A percentile compares a stretch with the other conserved stretches of the same genome.
Evolutionary conservation across 176 grass and related monocot genomes (phyloP).

Genomic region (Triticum timopheevii): DNA sequence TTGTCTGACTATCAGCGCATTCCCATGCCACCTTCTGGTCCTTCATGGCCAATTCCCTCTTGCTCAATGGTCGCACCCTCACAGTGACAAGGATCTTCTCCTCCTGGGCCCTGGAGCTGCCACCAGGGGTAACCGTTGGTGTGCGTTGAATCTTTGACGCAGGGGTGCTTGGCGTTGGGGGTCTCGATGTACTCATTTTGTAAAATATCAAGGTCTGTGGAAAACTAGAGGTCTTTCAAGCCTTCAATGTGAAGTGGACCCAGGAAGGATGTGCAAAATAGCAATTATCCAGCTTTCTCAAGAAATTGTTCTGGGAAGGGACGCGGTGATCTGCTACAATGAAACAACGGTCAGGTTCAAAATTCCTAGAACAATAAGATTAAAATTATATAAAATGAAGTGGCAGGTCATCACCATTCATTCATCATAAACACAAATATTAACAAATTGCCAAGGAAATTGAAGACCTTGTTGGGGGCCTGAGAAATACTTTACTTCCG

Average conservation of each 20-base stretch:
- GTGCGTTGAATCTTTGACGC: constrained; percentile 66
- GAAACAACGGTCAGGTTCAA: constrained; percentile 8
- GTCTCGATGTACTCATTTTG: constrained; percentile 45
- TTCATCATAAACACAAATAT: neutral
- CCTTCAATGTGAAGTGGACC: neutral
- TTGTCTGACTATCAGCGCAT: constrained; percentile 64
- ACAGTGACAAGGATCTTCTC: constrained; percentile 99
- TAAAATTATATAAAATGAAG: neutral
- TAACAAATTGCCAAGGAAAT: neutral
- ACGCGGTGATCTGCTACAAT: constrained; percentile 22
- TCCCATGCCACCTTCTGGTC: constrained; percentile 69
- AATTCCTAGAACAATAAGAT: neutral
- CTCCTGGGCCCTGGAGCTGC: constrained; percentile 68
- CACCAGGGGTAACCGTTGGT: constrained; percentile 69
- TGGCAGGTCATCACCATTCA: neutral
- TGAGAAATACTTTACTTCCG: neutral
- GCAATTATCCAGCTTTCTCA: constrained; percentile 1
- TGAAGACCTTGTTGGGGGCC: neutral
- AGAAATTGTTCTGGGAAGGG: neutral
- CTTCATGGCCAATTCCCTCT: constrained; percentile 60
- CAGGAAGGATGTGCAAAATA: neutral
- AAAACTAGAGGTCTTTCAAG: constrained; percentile 17
- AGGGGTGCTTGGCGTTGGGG: constrained; percentile 68
- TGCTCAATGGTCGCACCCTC: constrained; percentile 69
- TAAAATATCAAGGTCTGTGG: neutral